These are phyloP conservation scores for Musa acuminata DNA, from an alignment of 176 grass and related monocot genomes.

Conservation along the genomic window DNA sequence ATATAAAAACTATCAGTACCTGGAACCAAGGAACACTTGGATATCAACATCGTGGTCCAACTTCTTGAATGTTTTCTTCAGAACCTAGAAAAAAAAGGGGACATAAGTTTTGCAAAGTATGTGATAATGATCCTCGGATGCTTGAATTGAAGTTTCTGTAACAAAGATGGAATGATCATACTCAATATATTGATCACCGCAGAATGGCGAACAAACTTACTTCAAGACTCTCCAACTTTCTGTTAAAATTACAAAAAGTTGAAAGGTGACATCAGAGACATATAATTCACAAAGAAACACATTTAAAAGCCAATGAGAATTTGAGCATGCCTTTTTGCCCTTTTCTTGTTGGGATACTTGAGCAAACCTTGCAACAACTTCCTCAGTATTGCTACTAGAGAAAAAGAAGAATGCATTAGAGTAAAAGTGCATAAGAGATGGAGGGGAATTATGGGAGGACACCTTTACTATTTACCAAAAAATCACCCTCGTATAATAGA, in stretches of 20 bases:
- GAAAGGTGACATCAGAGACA: too few species aligned
- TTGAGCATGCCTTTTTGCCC: conserved; percentile 45
- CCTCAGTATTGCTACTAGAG: conserved; percentile 37
- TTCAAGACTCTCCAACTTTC: conserved; percentile 69
- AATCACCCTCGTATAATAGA: too few species aligned
- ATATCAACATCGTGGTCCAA: conserved; percentile 75
- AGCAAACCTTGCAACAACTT: conserved; percentile 51
- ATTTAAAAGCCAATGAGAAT: not conserved
- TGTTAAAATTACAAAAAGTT: conserved; percentile 1
- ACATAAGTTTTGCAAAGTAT: not conserved
- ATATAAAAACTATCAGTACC: conserved; percentile 31
- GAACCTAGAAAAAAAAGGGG: conserved; percentile 25
- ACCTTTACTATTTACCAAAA: too few species aligned
- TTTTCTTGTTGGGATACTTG: conserved; percentile 65
- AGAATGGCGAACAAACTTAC: conserved; percentile 29
- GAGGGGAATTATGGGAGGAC: not conserved
- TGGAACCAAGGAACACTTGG: conserved; percentile 65
- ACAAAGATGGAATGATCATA: not conserved
- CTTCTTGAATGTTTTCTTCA: conserved; percentile 90
- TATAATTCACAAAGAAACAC: not conserved
- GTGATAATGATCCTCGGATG: not conserved
- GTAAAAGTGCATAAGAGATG: not conserved
- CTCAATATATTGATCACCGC: not conserved
- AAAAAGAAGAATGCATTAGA: conserved; percentile 6
- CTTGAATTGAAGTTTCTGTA: not conserved